Evolutionary conservation across 768 basidiomycete genomes (phyloP).

Genomic region (Lactarius quietus): DNA sequence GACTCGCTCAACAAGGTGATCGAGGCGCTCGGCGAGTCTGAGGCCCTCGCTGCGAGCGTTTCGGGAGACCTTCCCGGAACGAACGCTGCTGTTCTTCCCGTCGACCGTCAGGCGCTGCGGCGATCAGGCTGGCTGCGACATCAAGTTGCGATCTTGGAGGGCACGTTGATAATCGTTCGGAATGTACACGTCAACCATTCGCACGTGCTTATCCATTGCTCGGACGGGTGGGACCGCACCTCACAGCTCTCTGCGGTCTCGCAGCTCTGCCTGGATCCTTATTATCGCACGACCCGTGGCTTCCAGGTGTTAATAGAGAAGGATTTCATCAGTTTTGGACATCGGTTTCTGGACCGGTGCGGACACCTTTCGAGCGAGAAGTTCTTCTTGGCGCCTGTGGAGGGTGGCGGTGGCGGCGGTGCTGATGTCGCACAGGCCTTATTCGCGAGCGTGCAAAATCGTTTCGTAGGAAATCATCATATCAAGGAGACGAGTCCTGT

Average conservation of each 20-base stretch:
- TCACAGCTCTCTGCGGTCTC: slow-evolving; percentile 91
- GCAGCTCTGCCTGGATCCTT: slow-evolving; percentile 93
- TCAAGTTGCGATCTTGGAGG: slow-evolving; percentile 84
- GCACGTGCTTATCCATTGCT: slow-evolving; percentile 97
- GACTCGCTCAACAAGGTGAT: slow-evolving; percentile 84
- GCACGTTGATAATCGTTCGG: slow-evolving; percentile 77
- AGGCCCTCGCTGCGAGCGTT: slow-evolving; percentile 59
- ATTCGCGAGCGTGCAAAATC: slow-evolving; percentile 87
- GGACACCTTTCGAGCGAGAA: slow-evolving; percentile 95
- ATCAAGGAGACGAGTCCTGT: slow-evolving; percentile 95
- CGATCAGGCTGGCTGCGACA: slow-evolving; percentile 95
- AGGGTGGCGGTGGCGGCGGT: slow-evolving; percentile 56
- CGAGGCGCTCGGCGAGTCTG: slow-evolving; percentile 81
- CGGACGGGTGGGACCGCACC: slow-evolving; percentile 99
- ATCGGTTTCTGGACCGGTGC: slow-evolving; percentile 91
- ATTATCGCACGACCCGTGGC: slow-evolving; percentile 89
- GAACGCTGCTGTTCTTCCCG: slow-evolving; percentile 41
- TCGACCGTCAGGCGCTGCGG: slow-evolving; percentile 79
- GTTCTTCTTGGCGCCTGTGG: slow-evolving; percentile 73
- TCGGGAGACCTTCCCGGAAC: slow-evolving; percentile 51
- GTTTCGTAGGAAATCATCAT: slow-evolving; percentile 78
- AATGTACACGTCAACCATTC: slow-evolving; percentile 97
- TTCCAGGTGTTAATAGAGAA: slow-evolving; percentile 94
- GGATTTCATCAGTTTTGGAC: slow-evolving; percentile 95
- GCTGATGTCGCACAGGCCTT: slow-evolving; percentile 87